Evolutionary conservation across 1,139 yeast genomes (phyloP).

Genomic region (Wickerhamomyces sp.): DNA sequence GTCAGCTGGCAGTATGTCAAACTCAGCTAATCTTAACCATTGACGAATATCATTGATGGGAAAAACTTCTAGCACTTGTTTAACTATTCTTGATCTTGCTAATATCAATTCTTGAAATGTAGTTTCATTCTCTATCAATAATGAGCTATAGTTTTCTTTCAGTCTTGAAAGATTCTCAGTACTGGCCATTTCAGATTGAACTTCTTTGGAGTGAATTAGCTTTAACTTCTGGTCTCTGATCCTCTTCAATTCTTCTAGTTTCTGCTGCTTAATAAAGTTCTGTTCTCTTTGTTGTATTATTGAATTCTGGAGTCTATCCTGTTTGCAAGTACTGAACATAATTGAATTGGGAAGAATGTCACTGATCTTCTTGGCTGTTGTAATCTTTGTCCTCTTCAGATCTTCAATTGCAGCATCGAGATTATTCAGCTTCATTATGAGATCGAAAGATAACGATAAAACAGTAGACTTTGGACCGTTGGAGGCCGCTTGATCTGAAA

Average conservation of each 20-base stretch:
- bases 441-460: slow-evolving; percentile 32
- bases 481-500: slow-evolving; percentile 2
- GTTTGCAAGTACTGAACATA: not conserved
- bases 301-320: slow-evolving; percentile 6
- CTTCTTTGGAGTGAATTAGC: slow-evolving; percentile 1
- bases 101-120: slow-evolving; percentile 19
- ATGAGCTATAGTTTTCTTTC: slow-evolving; percentile 13
- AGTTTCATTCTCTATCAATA: slow-evolving; percentile 13
- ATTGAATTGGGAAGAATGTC: not conserved
- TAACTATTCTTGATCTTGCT: slow-evolving; percentile 14
- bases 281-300: slow-evolving; percentile 6
- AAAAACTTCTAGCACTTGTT: slow-evolving; percentile 12
- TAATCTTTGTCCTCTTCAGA: slow-evolving; percentile 25
- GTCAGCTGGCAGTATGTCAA: slow-evolving; percentile 18
- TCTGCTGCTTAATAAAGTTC: slow-evolving; percentile 4
- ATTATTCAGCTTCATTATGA: slow-evolving; percentile 42
- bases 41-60: slow-evolving; percentile 16
- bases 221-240: slow-evolving; percentile 8
- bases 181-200: not conserved
- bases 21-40: slow-evolving; percentile 16
- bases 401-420: slow-evolving; percentile 39
- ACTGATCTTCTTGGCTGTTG: slow-evolving; percentile 16
- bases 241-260: slow-evolving; percentile 10
- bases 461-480: slow-evolving; percentile 4
- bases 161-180: slow-evolving; percentile 8